These are phyloP conservation scores for Neofusicoccum parvum DNA, from an alignment of 2,329 filamentous ascomycete species.

Conservation along the genomic window DNA sequence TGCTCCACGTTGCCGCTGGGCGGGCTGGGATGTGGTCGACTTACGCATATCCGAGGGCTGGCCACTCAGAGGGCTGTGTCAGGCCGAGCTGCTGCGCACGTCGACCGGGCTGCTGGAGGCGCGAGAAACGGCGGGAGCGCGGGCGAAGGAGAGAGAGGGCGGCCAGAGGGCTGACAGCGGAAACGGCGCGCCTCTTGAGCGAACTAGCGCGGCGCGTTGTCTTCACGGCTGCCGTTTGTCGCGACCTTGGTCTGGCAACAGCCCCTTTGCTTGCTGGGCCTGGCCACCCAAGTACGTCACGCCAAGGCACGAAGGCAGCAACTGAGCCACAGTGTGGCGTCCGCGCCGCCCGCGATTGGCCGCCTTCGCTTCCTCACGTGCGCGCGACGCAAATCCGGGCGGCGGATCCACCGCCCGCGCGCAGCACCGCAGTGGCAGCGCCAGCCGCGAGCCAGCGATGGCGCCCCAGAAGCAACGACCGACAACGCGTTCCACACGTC, in stretches of 20 bases:
- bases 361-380: neutral
- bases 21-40: slow-evolving; percentile 7
- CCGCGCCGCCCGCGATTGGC: too few relatives aligned
- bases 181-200: neutral
- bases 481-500: neutral
- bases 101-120: neutral
- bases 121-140: neutral
- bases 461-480: neutral
- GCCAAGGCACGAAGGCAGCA: neutral
- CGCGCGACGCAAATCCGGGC: neutral
- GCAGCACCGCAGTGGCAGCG: neutral
- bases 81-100: neutral
- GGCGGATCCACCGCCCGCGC: neutral
- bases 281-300: neutral
- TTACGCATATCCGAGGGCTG: slow-evolving; percentile 18
- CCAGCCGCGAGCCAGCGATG: neutral
- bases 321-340: neutral
- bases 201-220: neutral
- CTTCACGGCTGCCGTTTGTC: slow-evolving; percentile 8
- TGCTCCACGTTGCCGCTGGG: slow-evolving; percentile 18
- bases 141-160: neutral
- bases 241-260: slow-evolving; percentile 2
- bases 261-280: neutral
- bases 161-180: neutral
- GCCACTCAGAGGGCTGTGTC: slow-evolving; percentile 17